Evolutionary conservation across 129 eudicot genomes (phyloP), one percentile per base, ranked within the genome.

Genomic region (Saposhnikovia divaricata): DNA sequence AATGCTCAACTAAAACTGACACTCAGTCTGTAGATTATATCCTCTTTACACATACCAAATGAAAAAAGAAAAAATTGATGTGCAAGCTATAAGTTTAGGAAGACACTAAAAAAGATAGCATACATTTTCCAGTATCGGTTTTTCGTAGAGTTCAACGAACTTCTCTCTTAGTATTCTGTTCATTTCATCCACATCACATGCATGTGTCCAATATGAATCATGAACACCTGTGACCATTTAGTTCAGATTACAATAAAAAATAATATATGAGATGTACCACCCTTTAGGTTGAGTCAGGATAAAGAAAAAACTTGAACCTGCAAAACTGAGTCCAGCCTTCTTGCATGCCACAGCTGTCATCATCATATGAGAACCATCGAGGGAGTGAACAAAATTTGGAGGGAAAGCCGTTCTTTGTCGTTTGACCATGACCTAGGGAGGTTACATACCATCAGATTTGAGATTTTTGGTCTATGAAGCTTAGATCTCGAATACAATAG

Each of bases 161-260:
- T 95, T 95, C 81, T 92, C 99, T 82, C 99, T 85, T 34, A 95
- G 81, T 59, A 95, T 95, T 73, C 63, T 82, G 87, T 90, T 95
- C 97, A 95, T 84, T 74, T 82, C 85, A 75, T 95, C 95, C 61
- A 95, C 96, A 75, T 95, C 88, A 81, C 97, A 92, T 77, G 99
- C 99, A 87, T 95, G 99, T 5, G 97, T 92, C 99, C 99, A 95
- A 76, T 95, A 95, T 72, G 99, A 95, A 90, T 92, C 99, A 85
- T 95, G 99, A 77, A 95, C 99, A 70, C 99, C 99, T 95, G 90
- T 28, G 79, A 72, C 25, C n/a, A 73, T 13, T 55, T 11, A 72
- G 39, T 45, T 40, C 38, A 48, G 25, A 48, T 18, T 18, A 65
- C 45, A 13, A 25, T 23, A 71, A 5, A 71, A 19, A 25, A 40